These are phyloP conservation scores for Hypoxylon trugodes DNA, from an alignment of 495 filamentous ascomycete genomes.

Conservation along the genomic window DNA sequence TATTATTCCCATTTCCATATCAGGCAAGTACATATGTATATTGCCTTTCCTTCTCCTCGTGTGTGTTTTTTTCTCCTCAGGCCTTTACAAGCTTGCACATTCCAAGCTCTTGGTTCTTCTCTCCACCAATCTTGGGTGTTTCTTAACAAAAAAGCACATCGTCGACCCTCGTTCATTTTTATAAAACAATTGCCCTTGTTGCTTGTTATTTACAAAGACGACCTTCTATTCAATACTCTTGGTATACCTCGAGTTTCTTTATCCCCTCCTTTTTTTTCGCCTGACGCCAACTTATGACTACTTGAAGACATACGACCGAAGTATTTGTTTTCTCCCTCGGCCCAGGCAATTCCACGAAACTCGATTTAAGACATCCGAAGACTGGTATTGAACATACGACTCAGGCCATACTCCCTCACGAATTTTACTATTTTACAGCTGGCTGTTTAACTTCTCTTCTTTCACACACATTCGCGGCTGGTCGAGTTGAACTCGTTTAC, in stretches of 20 bases:
- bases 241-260: conserved; percentile 27
- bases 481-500: conserved; percentile 41
- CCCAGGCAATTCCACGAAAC: conserved; percentile 8
- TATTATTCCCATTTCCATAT: conserved; percentile 4
- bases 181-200: conserved; percentile 25
- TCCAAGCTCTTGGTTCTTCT: conserved; percentile 9
- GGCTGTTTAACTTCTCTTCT: conserved; percentile 36
- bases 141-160: too few species aligned
- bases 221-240: conserved; percentile 18
- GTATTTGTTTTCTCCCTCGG: conserved; percentile 10
- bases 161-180: conserved; percentile 29
- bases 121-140: conserved; percentile 6
- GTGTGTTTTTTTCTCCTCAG: conserved; percentile 13
- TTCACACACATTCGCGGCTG: conserved; percentile 17
- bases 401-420: conserved; percentile 4
- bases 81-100: conserved; percentile 12
- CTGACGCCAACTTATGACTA: neutral
- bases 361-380: conserved; percentile 4
- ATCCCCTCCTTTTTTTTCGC: conserved; percentile 6
- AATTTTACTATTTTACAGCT: conserved; percentile 32
- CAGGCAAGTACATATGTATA: conserved; percentile 11
- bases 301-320: conserved; percentile 7
- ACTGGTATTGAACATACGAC: conserved; percentile 4
- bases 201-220: conserved; percentile 10
- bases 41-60: neutral